Conservation (phyloP, 306 rosid species). For the Lablab purpureus region DNA sequence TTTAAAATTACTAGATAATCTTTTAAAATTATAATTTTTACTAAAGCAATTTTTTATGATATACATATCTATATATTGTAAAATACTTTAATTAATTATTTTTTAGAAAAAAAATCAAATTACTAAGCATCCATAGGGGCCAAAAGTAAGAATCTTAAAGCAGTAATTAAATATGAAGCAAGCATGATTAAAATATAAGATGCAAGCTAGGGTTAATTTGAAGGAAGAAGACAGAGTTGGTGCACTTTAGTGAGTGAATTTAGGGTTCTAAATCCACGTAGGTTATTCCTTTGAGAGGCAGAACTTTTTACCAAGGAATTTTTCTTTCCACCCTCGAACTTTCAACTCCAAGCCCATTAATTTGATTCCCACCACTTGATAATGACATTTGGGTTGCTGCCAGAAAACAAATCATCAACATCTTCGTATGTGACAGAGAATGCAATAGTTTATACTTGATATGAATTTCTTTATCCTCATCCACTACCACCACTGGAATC, state of each 20-base stretch:
- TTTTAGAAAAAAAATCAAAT: background rate
- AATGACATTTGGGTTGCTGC: conserved; percentile 45
- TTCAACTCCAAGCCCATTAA: conserved; percentile 32
- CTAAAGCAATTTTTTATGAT: too few species aligned
- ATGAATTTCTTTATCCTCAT: conserved; percentile 33
- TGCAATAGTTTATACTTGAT: background rate
- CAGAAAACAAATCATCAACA: background rate
- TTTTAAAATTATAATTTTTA: too few species aligned
- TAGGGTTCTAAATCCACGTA: conserved; percentile 26
- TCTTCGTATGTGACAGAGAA: conserved; percentile 6
- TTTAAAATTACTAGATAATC: too few species aligned
- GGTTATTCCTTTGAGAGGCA: conserved; percentile 38
- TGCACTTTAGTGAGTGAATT: conserved; percentile 35
- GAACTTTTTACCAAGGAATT: conserved; percentile 43
- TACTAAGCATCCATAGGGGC: background rate
- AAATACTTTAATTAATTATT: background rate
- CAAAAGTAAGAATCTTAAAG: background rate
- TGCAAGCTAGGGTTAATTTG: conserved; percentile 1
- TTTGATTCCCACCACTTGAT: conserved; percentile 50
- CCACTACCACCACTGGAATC: conserved; percentile 6
- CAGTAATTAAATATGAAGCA: background rate
- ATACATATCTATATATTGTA: too few species aligned
- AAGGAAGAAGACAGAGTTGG: conserved; percentile 35
- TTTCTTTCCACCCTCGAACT: conserved; percentile 42
- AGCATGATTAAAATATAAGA: background rate